Evolutionary conservation across 352 stramenopile species (phyloP), one percentile per base, ranked within the genome.

Genomic region (Phytopythium montanum): DNA sequence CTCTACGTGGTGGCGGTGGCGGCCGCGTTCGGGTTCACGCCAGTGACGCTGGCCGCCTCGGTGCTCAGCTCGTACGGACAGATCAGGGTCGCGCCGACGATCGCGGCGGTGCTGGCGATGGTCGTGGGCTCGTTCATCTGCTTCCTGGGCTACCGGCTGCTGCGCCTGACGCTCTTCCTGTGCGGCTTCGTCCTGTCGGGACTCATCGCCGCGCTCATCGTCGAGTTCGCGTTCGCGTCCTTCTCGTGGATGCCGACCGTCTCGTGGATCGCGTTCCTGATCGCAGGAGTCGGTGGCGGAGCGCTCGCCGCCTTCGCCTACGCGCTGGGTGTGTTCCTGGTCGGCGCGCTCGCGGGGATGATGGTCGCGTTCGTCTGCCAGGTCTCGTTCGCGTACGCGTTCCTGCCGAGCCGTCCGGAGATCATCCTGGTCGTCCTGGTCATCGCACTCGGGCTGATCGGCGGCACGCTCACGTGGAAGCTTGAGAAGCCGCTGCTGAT

Each of bases 101-200:
- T 90, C 23, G 68, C 72, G 3, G 71, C 79, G 2, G 73, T 72
- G 18, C 64, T 78, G n/a, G 79, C 78, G 1, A 66, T 89, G 28
- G 58, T 86, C 21, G 33, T 76, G 5, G 84, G 84, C 31, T 46
- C 65, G 19, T 49, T 76, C 21, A 41, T 89, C 25, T 87, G 76
- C 44, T 54, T 85, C 7, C 73, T 68, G 25, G 84, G 84, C 16
- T 85, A 87, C 39, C 66, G 72, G 21, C 63, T 85, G 16, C 55
- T 85, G 29, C 79, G 73, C 16, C 65, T 53, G 5, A 67, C 79
- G 41, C 67, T 78, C 28, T 81, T 91, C 45, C 31, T 76, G 10
- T 84, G 70, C 55, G 78, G 75, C 6, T 90, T 93, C 55, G 57
- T 87, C 31, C 49, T 79, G 8, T 60, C 66, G 23, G 81, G 79